Conservation (phyloP, 1,139 yeast genomes). For the Taphrina sp. region DNA sequence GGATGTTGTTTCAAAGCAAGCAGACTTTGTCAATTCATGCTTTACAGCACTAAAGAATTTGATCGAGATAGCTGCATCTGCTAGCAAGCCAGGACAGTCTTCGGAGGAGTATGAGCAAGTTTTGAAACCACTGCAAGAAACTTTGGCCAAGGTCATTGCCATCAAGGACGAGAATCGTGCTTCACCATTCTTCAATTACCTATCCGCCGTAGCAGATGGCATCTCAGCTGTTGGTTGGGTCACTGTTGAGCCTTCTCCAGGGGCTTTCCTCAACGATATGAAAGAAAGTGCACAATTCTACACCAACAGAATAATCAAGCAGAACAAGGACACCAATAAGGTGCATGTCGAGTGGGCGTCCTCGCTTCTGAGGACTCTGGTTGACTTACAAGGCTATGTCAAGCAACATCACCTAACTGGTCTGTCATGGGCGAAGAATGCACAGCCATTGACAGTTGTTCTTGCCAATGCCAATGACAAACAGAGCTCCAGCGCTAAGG, state of each 20-base stretch:
- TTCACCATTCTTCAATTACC: slow-evolving; percentile 63
- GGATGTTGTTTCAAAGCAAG: slow-evolving; percentile 38
- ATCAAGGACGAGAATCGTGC: slow-evolving; percentile 74
- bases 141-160: slow-evolving; percentile 57
- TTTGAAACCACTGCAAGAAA: slow-evolving; percentile 66
- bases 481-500: slow-evolving; percentile 3
- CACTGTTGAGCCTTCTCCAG: slow-evolving; percentile 65
- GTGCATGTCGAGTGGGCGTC: slow-evolving; percentile 79
- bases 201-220: slow-evolving; percentile 85
- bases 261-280: slow-evolving; percentile 72
- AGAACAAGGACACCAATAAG: slow-evolving; percentile 60
- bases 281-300: slow-evolving; percentile 92
- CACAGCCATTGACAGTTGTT: slow-evolving; percentile 41
- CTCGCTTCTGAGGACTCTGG: slow-evolving; percentile 59
- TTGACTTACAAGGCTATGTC: slow-evolving; percentile 66
- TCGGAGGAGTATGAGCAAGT: slow-evolving; percentile 49
- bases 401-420: slow-evolving; percentile 81
- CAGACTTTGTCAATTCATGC: slow-evolving; percentile 52
- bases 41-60: slow-evolving; percentile 60
- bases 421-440: slow-evolving; percentile 66
- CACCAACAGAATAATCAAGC: slow-evolving; percentile 86
- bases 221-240: slow-evolving; percentile 91
- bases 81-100: slow-evolving; percentile 62
- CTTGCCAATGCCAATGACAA: too few relatives aligned
- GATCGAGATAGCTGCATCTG: slow-evolving; percentile 57